These are phyloP conservation scores for Volvariella volvacea DNA, from an alignment of 1,284 basidiomycete species.

Conservation along the genomic window DNA sequence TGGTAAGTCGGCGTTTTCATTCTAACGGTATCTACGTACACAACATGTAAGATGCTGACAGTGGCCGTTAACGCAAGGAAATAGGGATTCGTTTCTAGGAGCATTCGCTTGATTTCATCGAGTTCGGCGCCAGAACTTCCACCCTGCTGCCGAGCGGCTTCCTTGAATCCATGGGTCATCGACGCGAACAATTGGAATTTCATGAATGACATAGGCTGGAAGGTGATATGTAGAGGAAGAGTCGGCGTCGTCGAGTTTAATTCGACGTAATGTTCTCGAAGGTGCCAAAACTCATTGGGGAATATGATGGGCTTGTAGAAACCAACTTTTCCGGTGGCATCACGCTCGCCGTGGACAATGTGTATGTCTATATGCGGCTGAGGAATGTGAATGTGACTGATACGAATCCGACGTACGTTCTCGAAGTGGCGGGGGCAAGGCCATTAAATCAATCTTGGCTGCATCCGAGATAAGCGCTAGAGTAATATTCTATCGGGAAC, in stretches of 20 bases:
- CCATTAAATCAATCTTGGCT: slow-evolving; percentile 43
- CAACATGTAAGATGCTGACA: slow-evolving; percentile 81
- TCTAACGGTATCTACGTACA: slow-evolving; percentile 46
- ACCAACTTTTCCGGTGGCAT: slow-evolving; percentile 53
- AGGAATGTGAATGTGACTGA: slow-evolving; percentile 5
- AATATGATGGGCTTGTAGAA: slow-evolving; percentile 87
- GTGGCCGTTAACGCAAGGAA: slow-evolving; percentile 77
- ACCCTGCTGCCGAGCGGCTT: slow-evolving; percentile 72
- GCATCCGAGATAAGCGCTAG: slow-evolving; percentile 79
- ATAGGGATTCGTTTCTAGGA: slow-evolving; percentile 91
- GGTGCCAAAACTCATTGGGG: slow-evolving; percentile 93
- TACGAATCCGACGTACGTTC: slow-evolving; percentile 50
- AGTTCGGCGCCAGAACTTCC: slow-evolving; percentile 62
- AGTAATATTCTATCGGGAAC: slow-evolving; percentile 65
- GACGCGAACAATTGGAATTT: slow-evolving; percentile 83
- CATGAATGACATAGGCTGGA: slow-evolving; percentile 81
- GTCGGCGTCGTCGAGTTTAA: slow-evolving; percentile 71
- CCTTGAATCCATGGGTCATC: slow-evolving; percentile 78
- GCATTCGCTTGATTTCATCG: slow-evolving; percentile 91
- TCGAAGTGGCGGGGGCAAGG: slow-evolving; percentile 56
- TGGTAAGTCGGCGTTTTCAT: slow-evolving; percentile 4
- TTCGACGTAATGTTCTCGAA: slow-evolving; percentile 73
- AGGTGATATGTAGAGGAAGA: slow-evolving; percentile 76
- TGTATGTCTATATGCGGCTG: slow-evolving; percentile 44
- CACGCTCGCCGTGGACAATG: slow-evolving; percentile 49